Conservation (phyloP, 371 early-diverging fungal species). For the Rhizopus delemar region DNA sequence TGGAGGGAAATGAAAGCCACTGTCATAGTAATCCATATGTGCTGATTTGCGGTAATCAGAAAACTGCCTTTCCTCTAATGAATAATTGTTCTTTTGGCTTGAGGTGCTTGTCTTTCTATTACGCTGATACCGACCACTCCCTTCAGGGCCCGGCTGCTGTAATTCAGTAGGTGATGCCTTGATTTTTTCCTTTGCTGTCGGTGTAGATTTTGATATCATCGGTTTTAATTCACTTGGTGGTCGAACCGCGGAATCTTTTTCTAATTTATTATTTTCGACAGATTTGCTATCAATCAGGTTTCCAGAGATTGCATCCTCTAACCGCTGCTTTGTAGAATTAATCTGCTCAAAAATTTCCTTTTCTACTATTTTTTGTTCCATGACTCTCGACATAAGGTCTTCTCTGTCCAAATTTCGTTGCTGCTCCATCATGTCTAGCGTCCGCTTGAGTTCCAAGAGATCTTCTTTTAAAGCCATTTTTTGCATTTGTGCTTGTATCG, state of each 20-base stretch:
- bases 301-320: constrained; percentile 15
- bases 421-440: constrained; percentile 19
- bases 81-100: not conserved
- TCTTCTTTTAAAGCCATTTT: constrained; percentile 21
- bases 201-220: not conserved
- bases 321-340: constrained; percentile 10
- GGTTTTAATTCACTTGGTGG: constrained; percentile 5
- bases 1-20: too few relatives aligned
- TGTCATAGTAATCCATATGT: not conserved
- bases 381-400: constrained; percentile 16
- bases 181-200: not conserved
- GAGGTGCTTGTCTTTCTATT: not conserved
- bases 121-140: not conserved
- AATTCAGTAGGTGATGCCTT: not conserved
- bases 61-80: not conserved
- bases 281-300: not conserved
- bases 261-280: not conserved
- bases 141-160: not conserved
- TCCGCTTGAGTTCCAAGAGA: constrained; percentile 17
- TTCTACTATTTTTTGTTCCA: constrained; percentile 20
- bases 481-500: constrained; percentile 11
- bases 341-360: constrained; percentile 20
- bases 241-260: not conserved
- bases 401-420: constrained; percentile 13
- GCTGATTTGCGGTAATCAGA: not conserved